Evolutionary conservation across 257 asterid species (phyloP).

Genomic region (Misopates orontium): DNA sequence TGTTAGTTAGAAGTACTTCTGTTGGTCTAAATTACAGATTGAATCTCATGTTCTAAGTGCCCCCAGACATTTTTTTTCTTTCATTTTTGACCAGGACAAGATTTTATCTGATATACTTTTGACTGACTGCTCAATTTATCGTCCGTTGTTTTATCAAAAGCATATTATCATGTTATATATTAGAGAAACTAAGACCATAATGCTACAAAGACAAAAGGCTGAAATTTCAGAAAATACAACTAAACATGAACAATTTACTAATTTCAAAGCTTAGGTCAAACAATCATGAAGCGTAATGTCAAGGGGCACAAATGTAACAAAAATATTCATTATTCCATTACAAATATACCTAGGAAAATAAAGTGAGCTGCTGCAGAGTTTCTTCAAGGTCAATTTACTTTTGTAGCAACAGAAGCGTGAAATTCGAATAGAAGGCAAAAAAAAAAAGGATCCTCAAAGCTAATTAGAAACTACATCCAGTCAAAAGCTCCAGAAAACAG

Average conservation of each 20-base stretch:
- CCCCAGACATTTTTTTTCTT: not conserved
- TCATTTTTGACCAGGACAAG: not conserved
- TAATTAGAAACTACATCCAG: too few relatives aligned
- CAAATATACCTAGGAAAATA: too few relatives aligned
- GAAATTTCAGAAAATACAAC: not conserved
- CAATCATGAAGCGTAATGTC: not conserved
- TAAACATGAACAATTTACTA: not conserved
- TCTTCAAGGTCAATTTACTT: too few relatives aligned
- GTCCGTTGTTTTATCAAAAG: not conserved
- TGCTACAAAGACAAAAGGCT: not conserved
- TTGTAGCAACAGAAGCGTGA: too few relatives aligned
- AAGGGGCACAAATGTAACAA: too few relatives aligned
- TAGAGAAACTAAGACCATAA: not conserved
- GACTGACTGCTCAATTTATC: not conserved
- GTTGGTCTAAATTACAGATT: not conserved
- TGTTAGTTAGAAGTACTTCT: not conserved
- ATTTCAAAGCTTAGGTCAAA: not conserved
- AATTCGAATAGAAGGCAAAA: too few relatives aligned
- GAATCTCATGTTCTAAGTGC: not conserved
- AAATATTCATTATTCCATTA: too few relatives aligned
- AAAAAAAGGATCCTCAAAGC: too few relatives aligned
- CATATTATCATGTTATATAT: not conserved
- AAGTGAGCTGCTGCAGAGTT: too few relatives aligned
- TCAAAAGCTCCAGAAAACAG: too few relatives aligned
- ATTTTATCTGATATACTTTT: not conserved